Evolutionary conservation across 768 basidiomycete genomes (phyloP).

Genomic region (Panaeolus cyanescens): DNA sequence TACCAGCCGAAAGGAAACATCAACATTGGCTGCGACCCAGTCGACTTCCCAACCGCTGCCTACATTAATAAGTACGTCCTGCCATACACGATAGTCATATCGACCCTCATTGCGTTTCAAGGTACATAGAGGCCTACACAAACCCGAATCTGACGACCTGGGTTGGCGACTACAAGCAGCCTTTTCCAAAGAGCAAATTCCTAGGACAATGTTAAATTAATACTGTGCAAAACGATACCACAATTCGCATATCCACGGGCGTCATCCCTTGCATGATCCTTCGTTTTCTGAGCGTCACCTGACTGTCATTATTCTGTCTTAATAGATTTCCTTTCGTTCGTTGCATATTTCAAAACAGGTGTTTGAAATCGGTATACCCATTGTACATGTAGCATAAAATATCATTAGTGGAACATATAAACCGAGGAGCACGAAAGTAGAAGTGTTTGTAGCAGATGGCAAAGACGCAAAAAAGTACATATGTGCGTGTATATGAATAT

Average conservation of each 20-base stretch:
- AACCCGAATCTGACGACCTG: constrained; percentile 84
- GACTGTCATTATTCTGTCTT: background rate
- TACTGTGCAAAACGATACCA: background rate
- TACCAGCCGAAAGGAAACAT: constrained; percentile 74
- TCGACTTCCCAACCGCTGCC: constrained; percentile 71
- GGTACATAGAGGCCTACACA: constrained; percentile 70
- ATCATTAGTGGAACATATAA: background rate
- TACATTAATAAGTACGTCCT: constrained; percentile 73
- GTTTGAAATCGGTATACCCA: constrained; percentile 1
- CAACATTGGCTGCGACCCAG: constrained; percentile 87
- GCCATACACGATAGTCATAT: background rate
- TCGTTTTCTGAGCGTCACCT: background rate
- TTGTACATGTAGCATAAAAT: constrained; percentile 1
- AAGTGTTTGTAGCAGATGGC: background rate
- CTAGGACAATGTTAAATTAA: constrained; percentile 54
- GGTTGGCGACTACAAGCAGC: constrained; percentile 61
- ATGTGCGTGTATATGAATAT: background rate
- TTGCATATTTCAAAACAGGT: background rate
- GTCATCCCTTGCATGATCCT: background rate
- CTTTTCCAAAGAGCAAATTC: constrained; percentile 69
- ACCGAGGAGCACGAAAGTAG: constrained; percentile 17
- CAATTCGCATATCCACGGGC: background rate
- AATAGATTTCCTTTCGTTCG: background rate
- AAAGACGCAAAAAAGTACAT: background rate
- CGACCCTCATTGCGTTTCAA: constrained; percentile 17